Evolutionary conservation across 768 basidiomycete genomes (phyloP), one percentile per base, ranked within the genome.

Genomic region (Suillus subaureus): DNA sequence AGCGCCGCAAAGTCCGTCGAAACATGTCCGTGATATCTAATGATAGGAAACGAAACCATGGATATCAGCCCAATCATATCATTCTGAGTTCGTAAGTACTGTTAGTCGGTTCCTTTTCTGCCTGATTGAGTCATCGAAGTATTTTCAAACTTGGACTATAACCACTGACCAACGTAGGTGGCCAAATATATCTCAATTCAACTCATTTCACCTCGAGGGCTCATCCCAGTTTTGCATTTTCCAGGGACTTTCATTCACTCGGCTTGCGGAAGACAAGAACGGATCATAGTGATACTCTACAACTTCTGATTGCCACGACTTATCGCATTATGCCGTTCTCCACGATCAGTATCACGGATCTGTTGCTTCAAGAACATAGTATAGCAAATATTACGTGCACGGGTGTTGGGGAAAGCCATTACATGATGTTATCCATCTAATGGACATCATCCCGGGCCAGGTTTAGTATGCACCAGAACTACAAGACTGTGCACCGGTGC

Each of bases 1-100:
- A 82, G 87, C 0, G 67, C 58, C 8, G 71, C 77, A 0, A 77
- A 82, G 4, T 80, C 79, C 0, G 82, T 88, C 76, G 66, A 75
- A 69, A 55, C 85, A 42, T 42, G 42, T 5, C 40, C 6, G 16
- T 16, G 40, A 40, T 40, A 84, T 64, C 40, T 40, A 40, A 16
- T 40, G 16, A 40, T 16, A 40, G 43, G 45, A 45, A n/a, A 18
- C 21, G 13, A n/a, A 45, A n/a, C 21, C n/a, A 45, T n/a, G 11
- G n/a, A 45, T 18, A 45, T 45, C 11, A n/a, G 11, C n/a, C 42
- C 18, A 18, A 43, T 43, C 18, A 16, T 21, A 43, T 43, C 42
- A 43, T 43, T 43, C 8, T 21, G 42, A 86, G 87, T 83, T 61
- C 52, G 68, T 40, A 21, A 78, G 33, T 7, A 21, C 45, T 45